These are phyloP conservation scores for Suillus lakei DNA, from an alignment of 768 basidiomycete species.

Conservation along the genomic window DNA sequence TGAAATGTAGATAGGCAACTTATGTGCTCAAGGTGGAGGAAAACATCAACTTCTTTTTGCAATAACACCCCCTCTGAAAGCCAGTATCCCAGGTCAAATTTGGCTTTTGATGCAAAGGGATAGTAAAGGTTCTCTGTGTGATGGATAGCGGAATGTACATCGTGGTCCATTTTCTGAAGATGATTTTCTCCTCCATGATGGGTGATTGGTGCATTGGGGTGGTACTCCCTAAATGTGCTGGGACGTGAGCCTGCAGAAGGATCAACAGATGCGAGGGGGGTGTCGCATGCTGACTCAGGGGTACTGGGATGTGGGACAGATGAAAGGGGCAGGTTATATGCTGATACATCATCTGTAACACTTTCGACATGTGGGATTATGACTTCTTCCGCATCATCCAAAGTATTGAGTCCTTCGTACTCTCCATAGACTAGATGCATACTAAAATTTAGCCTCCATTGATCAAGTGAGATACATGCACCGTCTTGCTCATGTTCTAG, in stretches of 20 bases:
- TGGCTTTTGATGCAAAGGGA: slow-evolving; percentile 6
- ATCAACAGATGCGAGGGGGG: neutral
- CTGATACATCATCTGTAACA: too few relatives aligned
- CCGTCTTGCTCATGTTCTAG: neutral
- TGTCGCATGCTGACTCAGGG: neutral
- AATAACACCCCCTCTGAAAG: slow-evolving; percentile 2
- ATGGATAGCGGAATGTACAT: neutral
- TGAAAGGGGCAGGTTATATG: too few relatives aligned
- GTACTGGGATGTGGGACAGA: too few relatives aligned
- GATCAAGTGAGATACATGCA: neutral
- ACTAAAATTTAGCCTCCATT: neutral
- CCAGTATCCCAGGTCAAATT: slow-evolving; percentile 15
- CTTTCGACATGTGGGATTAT: neutral
- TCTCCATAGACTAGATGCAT: neutral
- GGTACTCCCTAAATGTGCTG: neutral
- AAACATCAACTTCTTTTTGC: slow-evolving; percentile 9
- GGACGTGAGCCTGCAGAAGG: neutral
- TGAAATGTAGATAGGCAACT: neutral
- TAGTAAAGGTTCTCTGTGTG: neutral
- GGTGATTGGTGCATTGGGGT: neutral
- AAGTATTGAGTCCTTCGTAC: neutral
- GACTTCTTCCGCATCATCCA: neutral
- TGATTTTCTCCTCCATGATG: neutral
- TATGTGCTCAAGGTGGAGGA: slow-evolving; percentile 3
- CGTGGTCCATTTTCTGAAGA: neutral